phyloP scores from a whole-genome alignment of 768 basidiomycete species.

The Neoboletus subvelutipes region DNA sequence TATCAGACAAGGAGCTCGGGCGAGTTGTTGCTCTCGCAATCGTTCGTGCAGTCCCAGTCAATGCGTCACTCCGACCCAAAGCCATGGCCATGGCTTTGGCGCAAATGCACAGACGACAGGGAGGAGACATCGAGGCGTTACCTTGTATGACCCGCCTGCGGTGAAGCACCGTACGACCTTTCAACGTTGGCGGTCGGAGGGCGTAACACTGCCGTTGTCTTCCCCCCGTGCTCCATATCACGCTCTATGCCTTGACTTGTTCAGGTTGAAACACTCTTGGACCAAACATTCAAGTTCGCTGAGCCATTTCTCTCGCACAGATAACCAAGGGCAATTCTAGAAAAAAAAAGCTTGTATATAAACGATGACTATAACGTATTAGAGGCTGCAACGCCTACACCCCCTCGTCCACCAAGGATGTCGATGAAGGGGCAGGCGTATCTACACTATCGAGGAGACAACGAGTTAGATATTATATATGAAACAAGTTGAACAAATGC shows the following conservation, averaged over 20 bases:
- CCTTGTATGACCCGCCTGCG: neutral
- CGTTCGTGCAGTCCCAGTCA: neutral
- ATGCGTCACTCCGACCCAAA: neutral
- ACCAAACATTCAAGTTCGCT: neutral
- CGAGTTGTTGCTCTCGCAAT: neutral
- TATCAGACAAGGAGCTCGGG: neutral
- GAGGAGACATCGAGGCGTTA: neutral
- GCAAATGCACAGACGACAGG: neutral
- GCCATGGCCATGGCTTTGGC: neutral
- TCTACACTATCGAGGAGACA: constrained; percentile 30
- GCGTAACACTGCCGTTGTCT: neutral
- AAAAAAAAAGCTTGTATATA: constrained; percentile 18
- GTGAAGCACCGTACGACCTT: neutral
- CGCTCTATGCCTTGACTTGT: too few species aligned
- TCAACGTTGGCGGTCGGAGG: neutral
- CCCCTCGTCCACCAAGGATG: constrained; percentile 2
- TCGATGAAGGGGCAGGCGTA: constrained; percentile 9
- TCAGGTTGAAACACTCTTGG: too few species aligned
- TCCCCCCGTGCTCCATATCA: neutral
- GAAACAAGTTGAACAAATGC: constrained; percentile 23
- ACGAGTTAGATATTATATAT: constrained; percentile 34
- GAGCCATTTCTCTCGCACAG: neutral
- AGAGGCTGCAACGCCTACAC: constrained; percentile 25
- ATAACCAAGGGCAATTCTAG: neutral
- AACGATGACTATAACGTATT: constrained; percentile 38